These are phyloP conservation scores for Agrocybe pediades DNA, from an alignment of 768 basidiomycete species.

Conservation along the genomic window DNA sequence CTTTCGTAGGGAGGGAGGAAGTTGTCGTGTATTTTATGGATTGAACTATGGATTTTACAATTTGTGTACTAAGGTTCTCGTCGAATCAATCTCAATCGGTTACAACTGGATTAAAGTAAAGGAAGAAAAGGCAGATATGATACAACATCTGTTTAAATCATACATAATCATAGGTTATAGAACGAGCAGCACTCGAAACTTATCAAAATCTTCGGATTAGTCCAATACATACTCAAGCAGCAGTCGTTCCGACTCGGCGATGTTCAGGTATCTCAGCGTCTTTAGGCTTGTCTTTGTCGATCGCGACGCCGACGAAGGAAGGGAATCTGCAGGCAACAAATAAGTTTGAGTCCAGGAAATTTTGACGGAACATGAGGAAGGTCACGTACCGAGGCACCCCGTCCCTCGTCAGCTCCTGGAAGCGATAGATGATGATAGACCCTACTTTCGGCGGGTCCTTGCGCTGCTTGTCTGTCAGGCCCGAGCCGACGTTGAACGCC, in stretches of 20 bases:
- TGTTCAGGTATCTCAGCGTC: slow-evolving; percentile 54
- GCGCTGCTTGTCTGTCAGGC: slow-evolving; percentile 55
- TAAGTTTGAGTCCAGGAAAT: neutral
- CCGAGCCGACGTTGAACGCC: slow-evolving; percentile 60
- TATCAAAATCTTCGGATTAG: too few relatives aligned
- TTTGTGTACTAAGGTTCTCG: too few relatives aligned
- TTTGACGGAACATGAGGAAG: neutral
- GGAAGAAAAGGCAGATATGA: too few relatives aligned
- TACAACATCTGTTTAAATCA: too few relatives aligned
- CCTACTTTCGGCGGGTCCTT: slow-evolving; percentile 56
- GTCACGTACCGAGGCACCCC: slow-evolving; percentile 55
- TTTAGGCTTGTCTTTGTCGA: slow-evolving; percentile 55
- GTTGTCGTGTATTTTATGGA: too few relatives aligned
- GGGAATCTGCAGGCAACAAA: slow-evolving; percentile 44
- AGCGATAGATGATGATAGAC: slow-evolving; percentile 57
- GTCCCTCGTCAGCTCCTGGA: slow-evolving; percentile 59
- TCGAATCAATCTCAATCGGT: too few relatives aligned
- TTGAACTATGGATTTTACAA: too few relatives aligned
- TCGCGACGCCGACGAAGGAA: slow-evolving; percentile 50
- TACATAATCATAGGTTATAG: too few relatives aligned
- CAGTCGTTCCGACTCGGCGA: slow-evolving; percentile 12
- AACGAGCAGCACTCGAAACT: too few relatives aligned
- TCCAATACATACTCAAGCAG: slow-evolving; percentile 3
- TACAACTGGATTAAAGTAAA: too few relatives aligned
- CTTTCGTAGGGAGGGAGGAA: too few relatives aligned